These are phyloP conservation scores for bread wheat (Triticum aestivum) DNA, from an alignment of 176 grass and related monocot species.

Conservation along the genomic window DNA sequence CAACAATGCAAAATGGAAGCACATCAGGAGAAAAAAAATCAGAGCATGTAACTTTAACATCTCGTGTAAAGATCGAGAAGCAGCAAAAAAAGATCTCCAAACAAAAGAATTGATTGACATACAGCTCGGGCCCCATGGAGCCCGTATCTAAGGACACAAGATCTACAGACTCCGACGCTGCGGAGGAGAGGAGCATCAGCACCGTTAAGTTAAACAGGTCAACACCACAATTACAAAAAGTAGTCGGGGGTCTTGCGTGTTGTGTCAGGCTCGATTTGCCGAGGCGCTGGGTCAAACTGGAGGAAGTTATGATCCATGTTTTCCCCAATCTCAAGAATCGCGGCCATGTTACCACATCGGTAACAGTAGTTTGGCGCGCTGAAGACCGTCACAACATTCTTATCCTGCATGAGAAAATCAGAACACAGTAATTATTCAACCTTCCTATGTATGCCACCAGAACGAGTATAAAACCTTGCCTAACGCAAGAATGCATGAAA, in stretches of 20 bases:
- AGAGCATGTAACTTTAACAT: slow-evolving; percentile 47
- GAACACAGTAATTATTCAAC: slow-evolving; percentile 7
- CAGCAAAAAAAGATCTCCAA: slow-evolving; percentile 73
- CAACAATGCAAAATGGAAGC: slow-evolving; percentile 55
- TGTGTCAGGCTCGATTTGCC: slow-evolving; percentile 87
- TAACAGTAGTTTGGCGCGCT: slow-evolving; percentile 98
- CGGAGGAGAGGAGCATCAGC: slow-evolving; percentile 47
- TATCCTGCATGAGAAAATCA: slow-evolving; percentile 58
- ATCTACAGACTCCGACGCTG: slow-evolving; percentile 45
- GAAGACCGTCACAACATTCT: slow-evolving; percentile 97
- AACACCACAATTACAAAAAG: slow-evolving; percentile 80
- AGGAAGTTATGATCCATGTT: slow-evolving; percentile 98
- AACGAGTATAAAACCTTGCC: neutral
- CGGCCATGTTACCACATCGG: slow-evolving; percentile 96
- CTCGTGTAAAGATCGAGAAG: slow-evolving; percentile 43
- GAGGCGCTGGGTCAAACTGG: slow-evolving; percentile 86
- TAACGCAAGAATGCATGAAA: neutral
- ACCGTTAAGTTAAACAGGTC: slow-evolving; percentile 46
- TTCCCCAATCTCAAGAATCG: slow-evolving; percentile 91
- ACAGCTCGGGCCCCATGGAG: slow-evolving; percentile 23
- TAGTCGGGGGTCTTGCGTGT: slow-evolving; percentile 97
- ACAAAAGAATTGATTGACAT: slow-evolving; percentile 76
- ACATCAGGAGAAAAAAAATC: slow-evolving; percentile 34
- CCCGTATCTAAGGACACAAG: slow-evolving; percentile 41
- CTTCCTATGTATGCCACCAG: neutral